Evolutionary conservation across 306 rosid species (phyloP).

Genomic region (Aeschynomene evenia): DNA sequence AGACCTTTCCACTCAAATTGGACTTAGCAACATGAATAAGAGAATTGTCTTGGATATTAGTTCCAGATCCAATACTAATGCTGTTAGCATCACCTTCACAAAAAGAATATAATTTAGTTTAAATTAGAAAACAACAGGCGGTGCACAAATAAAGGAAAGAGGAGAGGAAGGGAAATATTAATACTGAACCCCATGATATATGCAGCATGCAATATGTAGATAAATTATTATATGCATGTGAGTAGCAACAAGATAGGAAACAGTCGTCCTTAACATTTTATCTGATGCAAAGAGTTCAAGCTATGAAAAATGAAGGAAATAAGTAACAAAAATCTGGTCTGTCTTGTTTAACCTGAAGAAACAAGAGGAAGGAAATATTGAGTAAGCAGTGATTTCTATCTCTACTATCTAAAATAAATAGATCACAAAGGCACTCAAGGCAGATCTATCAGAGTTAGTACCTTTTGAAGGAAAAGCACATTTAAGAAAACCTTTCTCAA

Average conservation of each 20-base stretch:
- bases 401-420: neutral
- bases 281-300: slow-evolving; percentile 20
- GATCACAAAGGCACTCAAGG: neutral
- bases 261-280: slow-evolving; percentile 15
- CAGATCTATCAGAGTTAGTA: neutral
- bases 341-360: neutral
- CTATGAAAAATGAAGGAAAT: slow-evolving; percentile 17
- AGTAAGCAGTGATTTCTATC: neutral
- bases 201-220: neutral
- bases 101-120: slow-evolving; percentile 17
- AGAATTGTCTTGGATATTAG: slow-evolving; percentile 96
- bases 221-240: neutral
- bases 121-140: neutral
- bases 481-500: neutral
- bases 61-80: slow-evolving; percentile 66
- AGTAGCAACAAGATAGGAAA: neutral
- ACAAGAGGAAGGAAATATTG: neutral
- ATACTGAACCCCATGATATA: slow-evolving; percentile 5
- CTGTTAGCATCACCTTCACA: slow-evolving; percentile 51
- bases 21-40: slow-evolving; percentile 93
- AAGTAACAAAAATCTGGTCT: neutral
- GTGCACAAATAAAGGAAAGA: neutral
- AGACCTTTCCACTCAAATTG: slow-evolving; percentile 83
- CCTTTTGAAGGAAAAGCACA: neutral
- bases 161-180: neutral